These are phyloP conservation scores for Polytolypa hystricis DNA, from an alignment of 2,329 filamentous ascomycete species.

Conservation along the genomic window DNA sequence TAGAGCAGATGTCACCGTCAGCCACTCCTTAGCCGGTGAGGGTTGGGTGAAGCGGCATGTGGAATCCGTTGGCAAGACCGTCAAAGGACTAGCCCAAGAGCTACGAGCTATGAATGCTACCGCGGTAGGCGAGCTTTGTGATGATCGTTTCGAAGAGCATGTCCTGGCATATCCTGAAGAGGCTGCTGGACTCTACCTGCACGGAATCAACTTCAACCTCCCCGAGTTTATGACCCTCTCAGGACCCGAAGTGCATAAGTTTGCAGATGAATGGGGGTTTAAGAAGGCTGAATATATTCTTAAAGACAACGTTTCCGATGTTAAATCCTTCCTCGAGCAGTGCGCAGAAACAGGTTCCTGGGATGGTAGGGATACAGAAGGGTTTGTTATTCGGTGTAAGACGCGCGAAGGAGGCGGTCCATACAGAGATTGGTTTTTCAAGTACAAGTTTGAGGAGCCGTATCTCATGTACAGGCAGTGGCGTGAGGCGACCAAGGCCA, in stretches of 20 bases:
- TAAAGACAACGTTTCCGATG: slow-evolving; percentile 61
- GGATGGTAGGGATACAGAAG: slow-evolving; percentile 85
- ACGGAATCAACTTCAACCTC: slow-evolving; percentile 93
- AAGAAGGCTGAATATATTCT: slow-evolving; percentile 72
- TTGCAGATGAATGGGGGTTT: slow-evolving; percentile 90
- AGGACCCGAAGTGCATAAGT: slow-evolving; percentile 69
- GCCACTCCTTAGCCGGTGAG: slow-evolving; percentile 79
- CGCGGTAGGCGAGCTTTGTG: slow-evolving; percentile 89
- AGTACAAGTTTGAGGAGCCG: slow-evolving; percentile 98
- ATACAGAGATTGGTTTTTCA: slow-evolving; percentile 98
- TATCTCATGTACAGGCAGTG: slow-evolving; percentile 98
- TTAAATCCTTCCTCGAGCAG: slow-evolving; percentile 70
- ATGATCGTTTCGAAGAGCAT: slow-evolving; percentile 93
- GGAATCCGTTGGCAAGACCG: slow-evolving; percentile 62
- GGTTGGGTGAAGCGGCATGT: slow-evolving; percentile 72
- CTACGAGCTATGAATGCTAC: slow-evolving; percentile 77
- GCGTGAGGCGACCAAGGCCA: slow-evolving; percentile 87
- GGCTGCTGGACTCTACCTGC: slow-evolving; percentile 80
- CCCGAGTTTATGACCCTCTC: slow-evolving; percentile 84
- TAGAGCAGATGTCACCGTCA: slow-evolving; percentile 58
- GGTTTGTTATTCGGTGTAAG: slow-evolving; percentile 90
- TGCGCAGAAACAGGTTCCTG: slow-evolving; percentile 83
- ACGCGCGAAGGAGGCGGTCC: slow-evolving; percentile 42
- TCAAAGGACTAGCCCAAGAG: slow-evolving; percentile 63
- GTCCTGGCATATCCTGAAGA: slow-evolving; percentile 80